Conservation (phyloP, 1,284 basidiomycete species). For the Trametes hirsuta region DNA sequence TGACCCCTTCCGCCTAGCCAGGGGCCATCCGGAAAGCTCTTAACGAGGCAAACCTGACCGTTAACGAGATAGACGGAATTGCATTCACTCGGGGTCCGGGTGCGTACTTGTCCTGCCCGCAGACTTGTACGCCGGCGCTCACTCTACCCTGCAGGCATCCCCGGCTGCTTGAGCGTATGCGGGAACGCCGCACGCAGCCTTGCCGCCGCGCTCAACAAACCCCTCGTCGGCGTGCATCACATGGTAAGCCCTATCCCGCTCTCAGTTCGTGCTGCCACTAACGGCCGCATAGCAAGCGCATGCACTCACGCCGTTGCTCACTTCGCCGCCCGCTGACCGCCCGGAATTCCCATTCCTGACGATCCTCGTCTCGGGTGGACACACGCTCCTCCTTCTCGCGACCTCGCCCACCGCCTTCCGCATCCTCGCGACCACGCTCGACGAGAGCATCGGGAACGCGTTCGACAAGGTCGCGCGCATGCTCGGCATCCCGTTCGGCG, state of each 20-base stretch:
- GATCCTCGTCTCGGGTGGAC: constrained; percentile 88
- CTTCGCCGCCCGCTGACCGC: constrained; percentile 48
- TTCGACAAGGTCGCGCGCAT: constrained; percentile 82
- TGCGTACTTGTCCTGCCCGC: too few relatives aligned
- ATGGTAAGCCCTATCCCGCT: constrained; percentile 64
- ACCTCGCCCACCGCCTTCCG: constrained; percentile 59
- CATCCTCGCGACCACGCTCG: constrained; percentile 76
- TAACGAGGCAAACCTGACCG: constrained; percentile 56
- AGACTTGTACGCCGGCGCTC: too few relatives aligned
- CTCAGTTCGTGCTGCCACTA: neutral
- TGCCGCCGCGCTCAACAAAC: constrained; percentile 76
- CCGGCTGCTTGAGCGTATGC: constrained; percentile 78
- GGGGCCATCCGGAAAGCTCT: constrained; percentile 72
- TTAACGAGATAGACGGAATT: constrained; percentile 78
- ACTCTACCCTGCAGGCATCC: too few relatives aligned
- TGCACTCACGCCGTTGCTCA: constrained; percentile 84
- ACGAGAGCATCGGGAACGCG: constrained; percentile 77
- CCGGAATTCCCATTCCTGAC: constrained; percentile 87
- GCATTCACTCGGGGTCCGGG: constrained; percentile 93
- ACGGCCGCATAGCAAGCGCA: constrained; percentile 82
- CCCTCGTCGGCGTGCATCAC: constrained; percentile 89
- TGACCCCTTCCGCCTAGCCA: constrained; percentile 53
- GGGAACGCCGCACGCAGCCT: constrained; percentile 82
- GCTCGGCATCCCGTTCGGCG: constrained; percentile 66
- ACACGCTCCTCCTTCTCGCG: constrained; percentile 85